These are phyloP conservation scores for Lentinula lateritia DNA, from an alignment of 768 basidiomycete species.

Conservation along the genomic window DNA sequence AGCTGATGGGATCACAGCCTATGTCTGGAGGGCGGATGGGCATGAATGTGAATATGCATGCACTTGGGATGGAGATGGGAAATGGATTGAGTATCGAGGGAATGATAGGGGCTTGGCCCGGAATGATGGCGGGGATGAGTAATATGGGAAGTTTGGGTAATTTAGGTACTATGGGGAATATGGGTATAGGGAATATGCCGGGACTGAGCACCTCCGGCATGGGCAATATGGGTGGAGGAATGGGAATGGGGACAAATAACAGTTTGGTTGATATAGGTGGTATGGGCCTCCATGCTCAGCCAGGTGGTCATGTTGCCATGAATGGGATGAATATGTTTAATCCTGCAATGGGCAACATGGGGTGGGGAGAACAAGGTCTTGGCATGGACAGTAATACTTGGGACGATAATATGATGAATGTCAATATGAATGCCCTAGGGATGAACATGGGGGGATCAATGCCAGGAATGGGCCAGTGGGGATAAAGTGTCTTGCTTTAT, in stretches of 20 bases:
- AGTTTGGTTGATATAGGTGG: conserved; percentile 11
- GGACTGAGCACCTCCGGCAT: conserved; percentile 2
- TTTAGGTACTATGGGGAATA: conserved; percentile 5
- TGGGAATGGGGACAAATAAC: conserved; percentile 16
- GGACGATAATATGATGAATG: conserved; percentile 8
- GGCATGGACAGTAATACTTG: neutral
- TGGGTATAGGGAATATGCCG: conserved; percentile 1
- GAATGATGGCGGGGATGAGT: neutral
- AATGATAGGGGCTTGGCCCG: conserved; percentile 7
- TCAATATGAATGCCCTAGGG: neutral
- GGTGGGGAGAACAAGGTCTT: conserved; percentile 5
- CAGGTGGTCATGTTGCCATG: neutral
- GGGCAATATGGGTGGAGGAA: conserved; percentile 8
- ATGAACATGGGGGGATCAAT: conserved; percentile 9
- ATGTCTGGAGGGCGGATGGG: conserved; percentile 1
- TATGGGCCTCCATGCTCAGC: neutral
- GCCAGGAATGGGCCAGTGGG: conserved; percentile 7
- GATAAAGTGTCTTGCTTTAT: neutral
- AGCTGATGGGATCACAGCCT: conserved; percentile 11
- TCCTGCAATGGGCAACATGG: neutral
- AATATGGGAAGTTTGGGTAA: conserved; percentile 1
- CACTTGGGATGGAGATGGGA: conserved; percentile 10
- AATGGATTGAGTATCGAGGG: conserved; percentile 11
- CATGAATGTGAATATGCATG: conserved; percentile 9
- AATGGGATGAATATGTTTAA: conserved; percentile 6